Evolutionary conservation across 108 stramenopile genomes (phyloP), one percentile per base, ranked within the genome.

Genomic region (Cyclotella sp.): DNA sequence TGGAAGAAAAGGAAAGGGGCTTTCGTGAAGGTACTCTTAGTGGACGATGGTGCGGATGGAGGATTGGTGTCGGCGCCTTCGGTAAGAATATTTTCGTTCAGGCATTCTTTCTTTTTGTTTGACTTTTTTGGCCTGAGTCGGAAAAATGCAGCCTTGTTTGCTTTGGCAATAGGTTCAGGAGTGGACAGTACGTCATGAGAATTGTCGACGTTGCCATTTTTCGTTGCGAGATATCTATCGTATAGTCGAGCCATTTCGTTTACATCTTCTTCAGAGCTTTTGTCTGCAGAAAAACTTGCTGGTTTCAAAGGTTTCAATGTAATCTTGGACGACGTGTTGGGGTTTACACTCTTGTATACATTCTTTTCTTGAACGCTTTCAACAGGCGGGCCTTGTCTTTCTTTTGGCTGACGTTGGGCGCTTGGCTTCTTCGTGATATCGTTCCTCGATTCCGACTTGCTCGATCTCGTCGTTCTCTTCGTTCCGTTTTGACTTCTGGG

Each of bases 11-110:
- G 0, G 14, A 62, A 62, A 5, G 9, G 16, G 8, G 22, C 39
- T 30, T 18, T 34, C 39, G 0, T n/a, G 34, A 11, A 3, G 16
- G n/a, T 16, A 16, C 49, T 14, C 14, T 26, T 62, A 29, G 51
- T 4, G 14, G 30, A 21, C 0, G 47, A 28, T 53, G 49, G 28
- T 15, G 28, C 51, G 29, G 52, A 13, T 39, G 22, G 0, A n/a
- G 3, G 18, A 53, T 29, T 39, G 26, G 21, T 29, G 28, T 14
- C 1, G 51, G 45, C 67, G 6, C 47, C 18, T 45, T 75, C 54
- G 13, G 73, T 75, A 14, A 75, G 54, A 2, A 66, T 65, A 63
- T 75, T 75, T 5, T 65, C 73, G 27, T 75, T 75, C 41, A 66
- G 39, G 42, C n/a, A 58, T 63, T 65, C 73, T 26, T 75, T 62